Conservation (phyloP, 768 basidiomycete species). For the Leccinum barrowsii region DNA sequence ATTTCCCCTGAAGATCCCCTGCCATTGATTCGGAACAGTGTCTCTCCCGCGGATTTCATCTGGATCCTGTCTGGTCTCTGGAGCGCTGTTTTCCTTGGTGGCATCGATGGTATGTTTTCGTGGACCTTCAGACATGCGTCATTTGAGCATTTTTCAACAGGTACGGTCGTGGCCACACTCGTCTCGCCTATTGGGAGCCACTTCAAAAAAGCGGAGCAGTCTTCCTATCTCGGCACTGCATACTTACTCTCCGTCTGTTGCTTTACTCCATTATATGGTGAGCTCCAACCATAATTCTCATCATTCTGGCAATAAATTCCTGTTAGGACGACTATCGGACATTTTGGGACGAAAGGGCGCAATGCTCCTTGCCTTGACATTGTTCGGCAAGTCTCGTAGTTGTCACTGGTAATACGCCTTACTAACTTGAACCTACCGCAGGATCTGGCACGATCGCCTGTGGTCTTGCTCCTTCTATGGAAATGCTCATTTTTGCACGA, state of each 20-base stretch:
- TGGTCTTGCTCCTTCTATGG: neutral
- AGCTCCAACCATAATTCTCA: neutral
- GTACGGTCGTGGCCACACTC: neutral
- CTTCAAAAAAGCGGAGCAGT: constrained; percentile 38
- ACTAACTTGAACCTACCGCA: constrained; percentile 27
- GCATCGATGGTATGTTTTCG: neutral
- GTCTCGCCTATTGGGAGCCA: constrained; percentile 6
- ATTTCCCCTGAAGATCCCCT: neutral
- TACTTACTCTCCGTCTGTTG: neutral
- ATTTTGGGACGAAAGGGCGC: neutral
- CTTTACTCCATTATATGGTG: neutral
- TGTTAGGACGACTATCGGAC: neutral
- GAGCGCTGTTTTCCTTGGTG: neutral
- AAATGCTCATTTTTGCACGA: neutral
- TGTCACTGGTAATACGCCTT: neutral
- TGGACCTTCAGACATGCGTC: neutral
- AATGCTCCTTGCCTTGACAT: neutral
- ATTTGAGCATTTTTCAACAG: constrained; percentile 38
- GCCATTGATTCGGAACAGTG: neutral
- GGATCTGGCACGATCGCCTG: neutral
- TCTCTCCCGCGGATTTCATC: neutral
- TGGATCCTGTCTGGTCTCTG: neutral
- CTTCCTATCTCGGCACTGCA: neutral
- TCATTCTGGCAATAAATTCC: neutral
- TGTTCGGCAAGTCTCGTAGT: neutral